Base-by-base conservation (phyloP, 1,139 yeast species). In the Saccharomyces hybrid region DNA sequence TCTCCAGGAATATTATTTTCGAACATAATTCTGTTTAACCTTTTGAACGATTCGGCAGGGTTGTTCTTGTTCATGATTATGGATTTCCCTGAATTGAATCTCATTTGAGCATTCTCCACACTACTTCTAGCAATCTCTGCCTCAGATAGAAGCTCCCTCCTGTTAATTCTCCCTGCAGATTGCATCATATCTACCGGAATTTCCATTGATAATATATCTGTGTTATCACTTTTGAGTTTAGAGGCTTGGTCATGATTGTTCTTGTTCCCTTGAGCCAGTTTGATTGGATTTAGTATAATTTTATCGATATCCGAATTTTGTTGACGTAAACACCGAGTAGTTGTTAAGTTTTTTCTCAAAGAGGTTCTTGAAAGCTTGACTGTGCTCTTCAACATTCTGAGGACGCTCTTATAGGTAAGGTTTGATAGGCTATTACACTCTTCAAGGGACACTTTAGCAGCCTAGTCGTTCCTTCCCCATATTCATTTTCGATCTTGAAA, bases 1-100 rank as follows among this genome's bases (percentile, higher is more conserved):
- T 71, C 73, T 47, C 67, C 66, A 47, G 72, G 70, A 47, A 79
- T 66, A 50, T 68, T 68, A 59, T 76, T 76, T 13, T 72, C 57
- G 27, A 63, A 65, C 30, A 75, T 66, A 13, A 76, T 54, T 4
- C 67, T 55, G 44, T 71, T 71, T 48, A 79, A 63, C 48, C 64
- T 67, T 50, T 66, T 65, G 49, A 75, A 65, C 1, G 76, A 77
- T 34, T 64, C 63, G 27, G 64, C 63, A 3, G 77, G 44, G 25
- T 38, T 38, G 44, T 38, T 38, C 44, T 38, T 38, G 23, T 38
- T 38, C 23, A 38, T 6, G 13, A 38, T 38, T 38, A 38, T 38
- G 3, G 44, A 38, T 38, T 38, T 38, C 1, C 44, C 44, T 14
- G 44, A 38, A 38, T 38, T 38, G 44, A 38, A 27, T 47, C 50